Percentiles rank a stretch among this genome's conserved stretches.
Conservation (phyloP, 345 rosid species). For the Populus pruinosa region DNA sequence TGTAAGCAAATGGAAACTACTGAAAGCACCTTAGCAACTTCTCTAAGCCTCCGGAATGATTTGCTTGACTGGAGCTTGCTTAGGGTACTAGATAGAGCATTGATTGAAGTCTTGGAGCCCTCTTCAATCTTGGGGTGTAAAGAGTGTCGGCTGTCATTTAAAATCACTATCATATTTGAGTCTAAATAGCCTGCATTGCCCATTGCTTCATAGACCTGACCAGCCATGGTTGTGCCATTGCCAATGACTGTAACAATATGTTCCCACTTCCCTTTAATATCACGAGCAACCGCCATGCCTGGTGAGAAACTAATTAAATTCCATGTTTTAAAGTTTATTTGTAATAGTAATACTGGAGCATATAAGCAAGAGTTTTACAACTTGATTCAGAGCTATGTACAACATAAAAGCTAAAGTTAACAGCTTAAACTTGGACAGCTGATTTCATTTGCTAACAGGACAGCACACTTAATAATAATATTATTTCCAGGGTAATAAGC, state of each 20-base stretch:
- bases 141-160: slow-evolving; percentile 79
- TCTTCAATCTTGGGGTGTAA: slow-evolving; percentile 72
- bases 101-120: slow-evolving; percentile 70
- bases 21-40: slow-evolving; percentile 70
- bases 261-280: slow-evolving; percentile 79
- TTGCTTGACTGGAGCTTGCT: slow-evolving; percentile 88
- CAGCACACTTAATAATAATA: neutral
- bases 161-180: slow-evolving; percentile 80
- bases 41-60: slow-evolving; percentile 75
- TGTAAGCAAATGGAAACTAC: neutral
- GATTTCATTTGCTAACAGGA: neutral
- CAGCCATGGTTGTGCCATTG: slow-evolving; percentile 79
- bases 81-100: slow-evolving; percentile 70
- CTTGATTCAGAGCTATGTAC: neutral
- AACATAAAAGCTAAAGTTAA: neutral
- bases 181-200: slow-evolving; percentile 91
- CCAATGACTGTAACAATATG: slow-evolving; percentile 69
- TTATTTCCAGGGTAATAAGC: neutral
- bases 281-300: slow-evolving; percentile 93
- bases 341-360: neutral
- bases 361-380: neutral
- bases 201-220: slow-evolving; percentile 97
- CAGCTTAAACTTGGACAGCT: neutral
- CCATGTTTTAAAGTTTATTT: slow-evolving; percentile 3
- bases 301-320: slow-evolving; percentile 10